Evolutionary conservation across 1,284 basidiomycete species (phyloP).

Genomic region (Bjerkandera adusta): DNA sequence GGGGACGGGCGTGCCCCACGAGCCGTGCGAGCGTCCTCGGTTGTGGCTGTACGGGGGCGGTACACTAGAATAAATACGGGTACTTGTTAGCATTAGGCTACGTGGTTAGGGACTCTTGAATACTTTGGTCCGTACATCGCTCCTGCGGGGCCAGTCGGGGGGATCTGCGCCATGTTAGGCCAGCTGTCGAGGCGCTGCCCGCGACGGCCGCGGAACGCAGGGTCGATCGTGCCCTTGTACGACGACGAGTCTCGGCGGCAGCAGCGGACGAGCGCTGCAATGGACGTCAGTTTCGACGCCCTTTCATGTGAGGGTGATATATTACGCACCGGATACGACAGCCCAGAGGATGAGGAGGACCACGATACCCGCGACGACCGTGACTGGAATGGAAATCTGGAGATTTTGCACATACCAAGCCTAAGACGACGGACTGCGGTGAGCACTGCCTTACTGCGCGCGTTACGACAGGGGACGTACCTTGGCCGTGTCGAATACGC

Average conservation of each 20-base stretch:
- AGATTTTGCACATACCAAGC: slow-evolving; percentile 77
- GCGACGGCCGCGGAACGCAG: not conserved
- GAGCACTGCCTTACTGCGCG: slow-evolving; percentile 2
- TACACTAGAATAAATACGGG: not conserved
- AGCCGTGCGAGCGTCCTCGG: slow-evolving; percentile 12
- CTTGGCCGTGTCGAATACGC: slow-evolving; percentile 62
- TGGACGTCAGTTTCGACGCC: not conserved
- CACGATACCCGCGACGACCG: slow-evolving; percentile 67
- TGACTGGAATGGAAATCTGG: slow-evolving; percentile 80
- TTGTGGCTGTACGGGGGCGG: slow-evolving; percentile 2
- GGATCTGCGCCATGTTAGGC: slow-evolving; percentile 7
- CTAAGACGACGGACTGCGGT: no score
- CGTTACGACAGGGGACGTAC: slow-evolving; percentile 34
- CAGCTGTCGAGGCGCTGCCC: slow-evolving; percentile 10
- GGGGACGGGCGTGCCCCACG: not conserved
- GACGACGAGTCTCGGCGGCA: not conserved
- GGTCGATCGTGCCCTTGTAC: not conserved
- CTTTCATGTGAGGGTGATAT: not conserved
- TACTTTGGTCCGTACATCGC: slow-evolving; percentile 13
- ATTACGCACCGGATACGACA: slow-evolving; percentile 27
- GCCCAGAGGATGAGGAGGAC: slow-evolving; percentile 50
- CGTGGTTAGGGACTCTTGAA: not conserved
- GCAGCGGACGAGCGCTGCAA: not conserved
- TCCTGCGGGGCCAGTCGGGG: not conserved
- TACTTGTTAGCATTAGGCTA: not conserved